phyloP scores from a whole-genome alignment of 1,284 basidiomycete species.

The Fomes fomentarius region DNA sequence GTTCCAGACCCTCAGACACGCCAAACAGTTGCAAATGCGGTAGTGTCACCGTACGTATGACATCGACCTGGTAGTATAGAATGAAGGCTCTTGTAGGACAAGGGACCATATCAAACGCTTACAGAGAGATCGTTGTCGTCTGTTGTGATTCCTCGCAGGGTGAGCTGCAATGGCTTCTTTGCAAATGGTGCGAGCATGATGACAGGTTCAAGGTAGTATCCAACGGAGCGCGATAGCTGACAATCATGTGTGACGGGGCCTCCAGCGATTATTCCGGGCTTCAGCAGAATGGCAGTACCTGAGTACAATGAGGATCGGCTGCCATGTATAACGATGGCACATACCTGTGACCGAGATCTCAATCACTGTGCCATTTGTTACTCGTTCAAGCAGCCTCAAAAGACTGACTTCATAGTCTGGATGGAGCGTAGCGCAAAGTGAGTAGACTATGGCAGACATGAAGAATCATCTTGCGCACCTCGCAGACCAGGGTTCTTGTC shows the following conservation, averaged over 20 bases:
- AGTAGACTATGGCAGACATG: neutral
- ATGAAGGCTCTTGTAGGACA: too few species aligned
- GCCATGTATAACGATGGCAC: too few species aligned
- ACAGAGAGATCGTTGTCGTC: conserved; percentile 89
- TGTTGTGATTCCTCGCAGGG: conserved; percentile 88
- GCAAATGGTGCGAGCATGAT: conserved; percentile 92
- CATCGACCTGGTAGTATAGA: conserved; percentile 84
- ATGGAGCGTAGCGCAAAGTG: neutral
- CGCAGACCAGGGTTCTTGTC: conserved; percentile 94
- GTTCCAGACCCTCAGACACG: conserved; percentile 84
- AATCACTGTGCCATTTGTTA: conserved; percentile 94
- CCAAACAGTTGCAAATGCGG: conserved; percentile 93
- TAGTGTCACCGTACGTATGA: conserved; percentile 90
- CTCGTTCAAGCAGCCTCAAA: conserved; percentile 86
- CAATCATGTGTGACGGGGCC: conserved; percentile 88
- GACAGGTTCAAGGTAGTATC: conserved; percentile 94
- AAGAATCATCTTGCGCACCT: conserved; percentile 49
- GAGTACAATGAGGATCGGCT: too few species aligned
- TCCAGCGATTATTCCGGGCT: conserved; percentile 91
- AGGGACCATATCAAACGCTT: conserved; percentile 36
- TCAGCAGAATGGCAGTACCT: conserved; percentile 91
- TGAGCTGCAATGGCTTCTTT: conserved; percentile 85
- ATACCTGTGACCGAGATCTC: conserved; percentile 96
- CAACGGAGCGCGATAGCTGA: conserved; percentile 83
- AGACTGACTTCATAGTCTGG: conserved; percentile 94